These are phyloP conservation scores for Xylaria acuta DNA, from an alignment of 495 filamentous ascomycete genomes.

Conservation along the genomic window DNA sequence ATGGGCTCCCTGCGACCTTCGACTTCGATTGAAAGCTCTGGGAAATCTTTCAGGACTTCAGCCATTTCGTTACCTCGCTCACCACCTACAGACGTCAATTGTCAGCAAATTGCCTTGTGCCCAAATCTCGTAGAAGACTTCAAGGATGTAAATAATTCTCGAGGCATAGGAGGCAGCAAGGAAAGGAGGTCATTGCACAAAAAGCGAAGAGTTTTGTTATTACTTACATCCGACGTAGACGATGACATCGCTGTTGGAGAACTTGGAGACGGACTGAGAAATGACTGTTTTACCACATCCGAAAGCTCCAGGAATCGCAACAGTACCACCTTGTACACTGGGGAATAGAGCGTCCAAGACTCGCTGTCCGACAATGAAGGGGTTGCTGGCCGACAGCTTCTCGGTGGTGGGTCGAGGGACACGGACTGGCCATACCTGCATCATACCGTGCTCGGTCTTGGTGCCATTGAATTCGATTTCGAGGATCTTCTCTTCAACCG, in stretches of 20 bases:
- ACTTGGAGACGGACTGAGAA: conserved; percentile 96
- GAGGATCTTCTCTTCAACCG: conserved; percentile 90
- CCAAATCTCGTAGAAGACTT: background rate
- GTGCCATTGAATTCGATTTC: conserved; percentile 97
- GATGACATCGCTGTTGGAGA: conserved; percentile 99
- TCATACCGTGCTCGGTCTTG: conserved; percentile 92
- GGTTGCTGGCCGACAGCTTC: conserved; percentile 83
- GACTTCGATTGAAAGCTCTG: conserved; percentile 89
- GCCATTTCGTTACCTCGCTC: conserved; percentile 99
- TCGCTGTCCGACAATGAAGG: conserved; percentile 94
- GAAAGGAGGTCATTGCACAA: background rate
- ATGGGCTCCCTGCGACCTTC: conserved; percentile 95
- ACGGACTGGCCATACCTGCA: conserved; percentile 99
- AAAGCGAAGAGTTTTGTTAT: background rate
- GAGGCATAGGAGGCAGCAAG: background rate
- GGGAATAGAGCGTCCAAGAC: conserved; percentile 98
- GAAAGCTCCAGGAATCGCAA: conserved; percentile 98
- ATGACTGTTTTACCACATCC: conserved; percentile 99
- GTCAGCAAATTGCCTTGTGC: background rate
- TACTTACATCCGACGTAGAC: conserved; percentile 90
- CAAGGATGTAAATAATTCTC: background rate
- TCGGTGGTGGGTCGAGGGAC: conserved; percentile 89
- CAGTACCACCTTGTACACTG: conserved; percentile 94
- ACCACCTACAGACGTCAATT: conserved; percentile 49
- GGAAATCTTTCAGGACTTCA: conserved; percentile 99